These are phyloP conservation scores for Persicaria maculosa DNA, from an alignment of 148 eudicot species.

Conservation along the genomic window DNA sequence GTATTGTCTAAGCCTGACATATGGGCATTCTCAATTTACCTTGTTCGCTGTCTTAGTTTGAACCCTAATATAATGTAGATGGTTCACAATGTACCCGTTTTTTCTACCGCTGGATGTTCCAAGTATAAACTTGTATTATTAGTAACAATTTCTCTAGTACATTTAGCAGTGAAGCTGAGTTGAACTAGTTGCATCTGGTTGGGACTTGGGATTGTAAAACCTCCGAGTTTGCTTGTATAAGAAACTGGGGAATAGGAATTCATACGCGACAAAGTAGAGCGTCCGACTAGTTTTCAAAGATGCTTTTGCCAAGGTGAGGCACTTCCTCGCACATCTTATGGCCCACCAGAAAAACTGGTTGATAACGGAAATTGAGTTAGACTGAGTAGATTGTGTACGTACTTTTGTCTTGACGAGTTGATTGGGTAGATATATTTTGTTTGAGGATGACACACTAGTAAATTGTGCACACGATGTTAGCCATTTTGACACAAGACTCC, in stretches of 20 bases:
- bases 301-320: background rate
- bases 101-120: background rate
- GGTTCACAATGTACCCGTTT: background rate
- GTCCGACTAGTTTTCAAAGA: background rate
- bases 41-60: background rate
- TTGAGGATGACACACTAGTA: too few species aligned
- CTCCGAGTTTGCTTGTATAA: background rate
- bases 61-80: background rate
- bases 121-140: background rate
- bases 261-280: background rate
- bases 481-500: too few species aligned
- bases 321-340: background rate
- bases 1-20: background rate
- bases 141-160: background rate
- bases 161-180: background rate
- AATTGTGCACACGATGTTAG: too few species aligned
- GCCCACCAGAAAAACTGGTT: background rate
- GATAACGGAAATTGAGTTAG: too few species aligned
- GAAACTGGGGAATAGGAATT: background rate
- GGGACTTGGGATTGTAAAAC: background rate
- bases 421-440: too few species aligned
- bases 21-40: background rate
- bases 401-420: too few species aligned
- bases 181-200: background rate
- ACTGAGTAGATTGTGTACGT: too few species aligned